Evolutionary conservation across 768 basidiomycete species (phyloP), one percentile per base, ranked within the genome.

Genomic region (Boletus sp.): DNA sequence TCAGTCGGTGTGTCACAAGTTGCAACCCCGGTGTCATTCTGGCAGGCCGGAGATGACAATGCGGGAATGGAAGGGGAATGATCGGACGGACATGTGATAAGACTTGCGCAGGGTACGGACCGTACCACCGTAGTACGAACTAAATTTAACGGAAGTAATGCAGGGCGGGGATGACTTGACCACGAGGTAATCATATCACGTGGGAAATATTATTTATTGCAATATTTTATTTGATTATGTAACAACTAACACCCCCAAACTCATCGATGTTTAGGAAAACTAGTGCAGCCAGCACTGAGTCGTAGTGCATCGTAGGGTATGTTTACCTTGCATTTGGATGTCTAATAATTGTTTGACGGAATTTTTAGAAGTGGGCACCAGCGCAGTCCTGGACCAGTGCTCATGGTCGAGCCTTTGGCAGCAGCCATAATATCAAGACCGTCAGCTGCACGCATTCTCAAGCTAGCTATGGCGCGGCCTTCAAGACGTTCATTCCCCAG

Each of bases 321-420:
- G 59, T 62, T 18, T 30, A 6, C 37, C 40, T 32, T 47, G 9
- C 40, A 9, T 20, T 29, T 10, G n/a, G 11, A 14, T n/a, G 10
- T 41, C 52, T 24, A 2, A 28, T 18, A 4, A 29, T 18, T 14
- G 17, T 28, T 42, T 18, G 15, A 49, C 28, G 15, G 14, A 17
- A 20, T 12, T 28, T n/a, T 39, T 17, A 37, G 29, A 52, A 52
- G 47, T 33, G 44, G 47, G 18, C 42, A 10, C 39, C 10, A 50
- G 63, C 61, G 18, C 17, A 46, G 67, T 48, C 47, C 54, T 40
- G 28, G 41, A 29, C 52, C 63, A 66, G 61, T 70, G 73, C 74
- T 72, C 76, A 87, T 86, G 85, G 77, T 86, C 65, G 84, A 87
- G 77, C 82, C 83, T 66, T 73, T 87, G 62, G 78, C 80, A 56